Evolutionary conservation across 1,284 basidiomycete genomes (phyloP), one percentile per base, ranked within the genome.

Genomic region (Gymnopus androsaceus): DNA sequence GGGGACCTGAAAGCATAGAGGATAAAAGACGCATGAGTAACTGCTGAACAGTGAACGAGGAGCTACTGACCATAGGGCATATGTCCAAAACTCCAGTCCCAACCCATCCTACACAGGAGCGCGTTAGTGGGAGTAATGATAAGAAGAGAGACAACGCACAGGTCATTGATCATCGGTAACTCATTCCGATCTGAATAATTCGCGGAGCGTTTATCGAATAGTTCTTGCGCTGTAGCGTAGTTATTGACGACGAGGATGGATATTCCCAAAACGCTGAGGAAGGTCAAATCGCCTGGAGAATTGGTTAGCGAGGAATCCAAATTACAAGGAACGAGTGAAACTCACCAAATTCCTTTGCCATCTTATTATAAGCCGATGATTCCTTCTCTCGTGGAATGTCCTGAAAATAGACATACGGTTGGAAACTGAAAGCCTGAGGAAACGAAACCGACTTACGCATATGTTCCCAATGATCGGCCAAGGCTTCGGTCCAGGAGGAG

Each of bases 391-490:
- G 64, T 2, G 71, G 72, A 31, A 77, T 66, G 54, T 81, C 75
- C 57, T 59, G n/a, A 8, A 14, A 28, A 27, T 7, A 31, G n/a
- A 12, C 21, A 15, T 11, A n/a, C 9, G 19, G 5, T 36, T 40
- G 17, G 17, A 3, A 11, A 3, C 9, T 28, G 15, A 7, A 28
- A 34, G 14, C 19, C 12, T 23, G 19, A 4, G 4, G 19, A 17
- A 21, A 21, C n/a, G 36, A n/a, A 25, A 19, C 8, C 15, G 34
- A 45, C 44, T 23, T 21, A 59, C 57, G 27, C 79, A 70, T 15
- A 77, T 55, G 56, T 80, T 80, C 2, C 78, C 79, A 37, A 80
- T 61, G 46, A 80, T 54, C 8, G 77, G 78, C 17, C 69, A 66
- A 9, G 73, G 73, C 44, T 64, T 70, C 8, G 79, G 79, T 14